These are phyloP conservation scores for Omphalea diandra DNA, from an alignment of 441 rosid genomes.

Conservation along the genomic window DNA sequence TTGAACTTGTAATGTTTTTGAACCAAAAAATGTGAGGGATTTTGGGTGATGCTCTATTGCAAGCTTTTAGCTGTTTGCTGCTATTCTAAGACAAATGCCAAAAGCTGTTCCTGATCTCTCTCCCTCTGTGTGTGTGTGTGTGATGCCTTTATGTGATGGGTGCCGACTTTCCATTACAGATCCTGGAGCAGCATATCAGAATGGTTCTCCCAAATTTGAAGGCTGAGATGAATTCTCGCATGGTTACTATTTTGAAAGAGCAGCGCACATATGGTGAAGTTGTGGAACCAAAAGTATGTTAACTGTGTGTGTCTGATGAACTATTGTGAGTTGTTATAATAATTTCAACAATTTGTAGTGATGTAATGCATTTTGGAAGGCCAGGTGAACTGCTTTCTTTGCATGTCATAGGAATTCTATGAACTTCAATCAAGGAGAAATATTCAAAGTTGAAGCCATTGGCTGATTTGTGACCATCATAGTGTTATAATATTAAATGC, in stretches of 20 bases:
- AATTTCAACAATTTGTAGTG: slow-evolving; percentile 1
- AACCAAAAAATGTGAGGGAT: neutral
- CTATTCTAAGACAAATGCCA: no score
- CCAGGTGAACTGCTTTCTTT: neutral
- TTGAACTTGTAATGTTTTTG: neutral
- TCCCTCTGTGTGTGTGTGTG: neutral
- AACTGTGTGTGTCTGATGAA: neutral
- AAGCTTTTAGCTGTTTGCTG: no score
- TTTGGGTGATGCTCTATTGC: no score
- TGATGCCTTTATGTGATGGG: neutral
- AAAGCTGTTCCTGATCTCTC: no score
- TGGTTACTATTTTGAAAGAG: slow-evolving; percentile 51
- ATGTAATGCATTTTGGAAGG: neutral
- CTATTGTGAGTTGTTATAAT: neutral
- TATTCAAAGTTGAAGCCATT: neutral
- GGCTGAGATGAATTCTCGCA: slow-evolving; percentile 42
- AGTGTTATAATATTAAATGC: neutral
- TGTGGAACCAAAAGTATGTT: slow-evolving; percentile 50
- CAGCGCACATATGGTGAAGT: slow-evolving; percentile 46
- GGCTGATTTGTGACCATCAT: neutral
- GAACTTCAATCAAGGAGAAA: neutral
- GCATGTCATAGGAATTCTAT: neutral
- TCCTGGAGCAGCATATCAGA: slow-evolving; percentile 60
- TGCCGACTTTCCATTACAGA: slow-evolving; percentile 30
- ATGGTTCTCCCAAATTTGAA: slow-evolving; percentile 56